A percentile compares a stretch with the other conserved stretches of the same genome.
These are phyloP conservation scores for Dioscorea zingiberensis DNA, from an alignment of 106 monocot genomes.

Conservation along the genomic window DNA sequence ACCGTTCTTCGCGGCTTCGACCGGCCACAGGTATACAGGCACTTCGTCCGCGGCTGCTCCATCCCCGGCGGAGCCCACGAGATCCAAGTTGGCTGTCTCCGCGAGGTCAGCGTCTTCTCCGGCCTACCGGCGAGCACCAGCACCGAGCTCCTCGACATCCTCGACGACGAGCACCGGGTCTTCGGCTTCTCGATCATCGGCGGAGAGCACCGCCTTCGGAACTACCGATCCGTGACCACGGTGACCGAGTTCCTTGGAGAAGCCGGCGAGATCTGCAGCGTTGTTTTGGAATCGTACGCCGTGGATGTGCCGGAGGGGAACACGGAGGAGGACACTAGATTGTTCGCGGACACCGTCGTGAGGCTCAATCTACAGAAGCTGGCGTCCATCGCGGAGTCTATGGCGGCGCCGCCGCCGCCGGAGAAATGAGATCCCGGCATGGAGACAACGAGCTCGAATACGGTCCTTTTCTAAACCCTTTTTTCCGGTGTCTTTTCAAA, in stretches of 20 bases:
- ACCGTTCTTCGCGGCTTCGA: constrained; percentile 76
- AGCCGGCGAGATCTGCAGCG: constrained; percentile 26
- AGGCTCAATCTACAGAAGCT: constrained; percentile 73
- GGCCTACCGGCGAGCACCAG: constrained; percentile 76
- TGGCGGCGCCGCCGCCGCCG: constrained; percentile 2
- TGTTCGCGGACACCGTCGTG: constrained; percentile 75
- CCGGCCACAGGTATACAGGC: constrained; percentile 70
- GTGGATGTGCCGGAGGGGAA: constrained; percentile 81
- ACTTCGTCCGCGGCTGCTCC: constrained; percentile 34
- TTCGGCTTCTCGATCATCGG: constrained; percentile 73
- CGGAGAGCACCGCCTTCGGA: constrained; percentile 68
- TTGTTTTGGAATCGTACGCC: constrained; percentile 69
- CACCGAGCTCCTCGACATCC: constrained; percentile 70
- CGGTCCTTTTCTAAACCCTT: constrained; percentile 1
- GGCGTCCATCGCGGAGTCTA: constrained; percentile 37
- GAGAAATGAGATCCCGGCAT: background rate
- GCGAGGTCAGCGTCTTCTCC: constrained; percentile 81
- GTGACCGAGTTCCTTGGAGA: constrained; percentile 34
- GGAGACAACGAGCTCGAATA: background rate
- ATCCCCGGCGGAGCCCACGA: constrained; percentile 19
- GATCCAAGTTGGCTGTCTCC: constrained; percentile 56
- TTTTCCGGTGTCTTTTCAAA: background rate
- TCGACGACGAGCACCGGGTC: constrained; percentile 47
- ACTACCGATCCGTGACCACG: constrained; percentile 66
- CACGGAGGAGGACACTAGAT: constrained; percentile 61